Evolutionary conservation across 2,329 filamentous ascomycete genomes (phyloP).

Genomic region (Metarhizium humberi): DNA sequence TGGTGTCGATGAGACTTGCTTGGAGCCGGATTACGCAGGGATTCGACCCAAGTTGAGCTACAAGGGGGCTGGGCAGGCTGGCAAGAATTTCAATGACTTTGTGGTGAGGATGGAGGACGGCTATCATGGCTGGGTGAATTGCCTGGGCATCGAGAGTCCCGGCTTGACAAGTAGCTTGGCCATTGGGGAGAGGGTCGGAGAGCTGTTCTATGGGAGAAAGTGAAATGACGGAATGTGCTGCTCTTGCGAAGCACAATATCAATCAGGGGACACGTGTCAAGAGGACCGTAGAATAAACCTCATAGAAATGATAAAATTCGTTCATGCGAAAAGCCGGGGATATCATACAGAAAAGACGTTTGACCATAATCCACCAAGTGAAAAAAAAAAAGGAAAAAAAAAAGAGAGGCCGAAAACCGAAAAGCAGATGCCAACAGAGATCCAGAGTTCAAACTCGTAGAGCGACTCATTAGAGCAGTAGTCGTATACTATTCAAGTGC

Average conservation of each 20-base stretch:
- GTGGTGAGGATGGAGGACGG: constrained; percentile 69
- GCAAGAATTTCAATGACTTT: constrained; percentile 74
- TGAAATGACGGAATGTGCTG: background rate
- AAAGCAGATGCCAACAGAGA: background rate
- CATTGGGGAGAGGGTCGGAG: constrained; percentile 67
- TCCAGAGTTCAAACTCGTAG: background rate
- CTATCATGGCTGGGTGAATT: constrained; percentile 74
- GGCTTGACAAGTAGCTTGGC: constrained; percentile 81
- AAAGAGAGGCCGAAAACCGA: too few relatives aligned
- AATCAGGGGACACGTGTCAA: too few relatives aligned
- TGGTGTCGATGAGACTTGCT: constrained; percentile 51
- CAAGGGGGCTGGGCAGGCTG: constrained; percentile 49
- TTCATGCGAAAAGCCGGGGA: background rate
- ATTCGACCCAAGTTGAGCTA: constrained; percentile 75
- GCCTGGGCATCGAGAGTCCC: constrained; percentile 88
- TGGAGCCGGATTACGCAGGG: constrained; percentile 80
- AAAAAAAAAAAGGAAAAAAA: background rate
- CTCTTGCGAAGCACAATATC: too few relatives aligned
- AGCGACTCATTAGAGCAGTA: background rate
- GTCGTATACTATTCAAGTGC: background rate
- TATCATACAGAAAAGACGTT: background rate
- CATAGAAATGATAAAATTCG: too few relatives aligned
- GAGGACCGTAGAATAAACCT: too few relatives aligned
- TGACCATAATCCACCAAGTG: background rate
- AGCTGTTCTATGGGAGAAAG: constrained; percentile 33